Conservation (phyloP, 2,329 filamentous ascomycete species). For the Lecanicillium sp. region DNA sequence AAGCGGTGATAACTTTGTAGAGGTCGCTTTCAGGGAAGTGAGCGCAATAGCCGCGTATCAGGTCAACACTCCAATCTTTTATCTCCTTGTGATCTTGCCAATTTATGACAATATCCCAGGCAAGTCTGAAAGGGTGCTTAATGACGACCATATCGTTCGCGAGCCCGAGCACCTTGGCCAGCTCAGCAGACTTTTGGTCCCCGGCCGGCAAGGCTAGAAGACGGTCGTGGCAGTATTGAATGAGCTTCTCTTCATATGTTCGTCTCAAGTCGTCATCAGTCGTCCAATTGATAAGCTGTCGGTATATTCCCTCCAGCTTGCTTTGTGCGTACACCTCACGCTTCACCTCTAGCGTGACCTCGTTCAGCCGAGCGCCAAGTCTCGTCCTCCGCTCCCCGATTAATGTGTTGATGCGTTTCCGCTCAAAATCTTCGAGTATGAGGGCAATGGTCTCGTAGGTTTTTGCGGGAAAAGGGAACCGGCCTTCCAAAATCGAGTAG, state of each 20-base stretch:
- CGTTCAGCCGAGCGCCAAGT: constrained; percentile 73
- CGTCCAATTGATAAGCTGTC: constrained; percentile 83
- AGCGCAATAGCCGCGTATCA: constrained; percentile 73
- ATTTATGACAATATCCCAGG: constrained; percentile 86
- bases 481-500: constrained; percentile 77
- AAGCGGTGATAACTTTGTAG: constrained; percentile 74
- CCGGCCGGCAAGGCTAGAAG: constrained; percentile 62
- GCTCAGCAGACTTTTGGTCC: constrained; percentile 61
- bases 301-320: constrained; percentile 73
- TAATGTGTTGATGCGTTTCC: constrained; percentile 79
- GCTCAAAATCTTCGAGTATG: constrained; percentile 79
- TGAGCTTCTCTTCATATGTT: constrained; percentile 81
- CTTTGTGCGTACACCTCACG: constrained; percentile 73
- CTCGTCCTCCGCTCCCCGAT: constrained; percentile 85
- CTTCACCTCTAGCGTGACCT: constrained; percentile 83
- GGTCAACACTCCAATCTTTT: constrained; percentile 67
- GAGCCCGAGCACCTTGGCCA: constrained; percentile 65
- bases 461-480: constrained; percentile 69
- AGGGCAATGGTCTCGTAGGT: constrained; percentile 80
- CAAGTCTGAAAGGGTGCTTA: constrained; percentile 80
- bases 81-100: constrained; percentile 77
- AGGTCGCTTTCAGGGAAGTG: constrained; percentile 83
- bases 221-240: constrained; percentile 74
- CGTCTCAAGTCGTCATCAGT: constrained; percentile 78
- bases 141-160: constrained; percentile 95